These are phyloP conservation scores for Zea mays DNA, from an alignment of 176 grass and related monocot species.

Conservation along the genomic window Zm-B73-REFERENCE-NAM-5.0 NC_050098.1:164509501-164510000, in stretches of 20 bases:
- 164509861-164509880: conserved; percentile 78
- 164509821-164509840: conserved; percentile 79
- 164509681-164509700: not conserved
- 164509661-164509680: not conserved
- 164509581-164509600: not conserved
- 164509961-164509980: conserved; percentile 73
- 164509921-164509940: conserved; percentile 83
- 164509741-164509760: conserved; percentile 96
- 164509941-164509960: conserved; percentile 99
- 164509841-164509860: conserved; percentile 97
- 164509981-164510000: conserved; percentile 97
- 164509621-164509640: conserved; percentile 11
- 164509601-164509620: not conserved
- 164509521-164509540: not conserved
- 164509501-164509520: not conserved
- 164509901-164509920: conserved; percentile 97
- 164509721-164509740: conserved; percentile 59
- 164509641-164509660: not conserved
- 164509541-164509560: not conserved
- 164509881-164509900: conserved; percentile 42
- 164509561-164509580: not conserved
- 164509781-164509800: conserved; percentile 86
- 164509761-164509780: conserved; percentile 97
- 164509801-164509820: conserved; percentile 98
- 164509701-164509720: conserved; percentile 9